Base-by-base conservation (phyloP, 108 stramenopile species). In the Fistulifera pelliculosa region DNA sequence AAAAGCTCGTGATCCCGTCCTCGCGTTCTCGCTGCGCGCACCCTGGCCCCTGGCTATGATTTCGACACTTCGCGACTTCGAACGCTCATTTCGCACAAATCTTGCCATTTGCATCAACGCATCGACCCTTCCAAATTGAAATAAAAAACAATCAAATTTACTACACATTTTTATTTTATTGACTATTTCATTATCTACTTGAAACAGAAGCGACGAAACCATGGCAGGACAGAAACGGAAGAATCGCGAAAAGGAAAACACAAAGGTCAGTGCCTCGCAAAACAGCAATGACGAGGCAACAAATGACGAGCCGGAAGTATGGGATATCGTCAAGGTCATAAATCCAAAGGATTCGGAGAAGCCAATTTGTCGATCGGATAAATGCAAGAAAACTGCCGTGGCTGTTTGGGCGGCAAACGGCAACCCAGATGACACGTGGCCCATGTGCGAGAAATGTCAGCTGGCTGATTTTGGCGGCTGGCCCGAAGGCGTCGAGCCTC, bases 341-440 rank as follows among this genome's bases (percentile, higher is more conserved):
- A 17, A 19, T 45, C 19, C 19, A 6, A 45, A 45, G 6, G 21
- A 45, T 21, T 3, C 4, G 2, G 38, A 38, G 2, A 22, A 22
- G 4, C 19, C 50, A 11, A 25, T 39, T 11, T 79, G 77, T 52
- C 48, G 63, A 7, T 54, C 60, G 21, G 61, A 69, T 28, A 52
- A 44, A 24, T 81, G 80, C 62, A 14, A 38, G 12, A 53, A 48
- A 52, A 59, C 27, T 52, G 76, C 72, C 31, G 64, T 72, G 0
- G 72, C 67, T 4, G 58, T 47, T n/a, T 85, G 83, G 80, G 74
- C 64, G 16, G 74, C 75, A 7, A 65, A 64, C 15, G 6, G 31
- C 10, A 54, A 59, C 2, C 74, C 77, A 14, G 75, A 79, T 27
- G 58, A 80, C n/a, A 53, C 61, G n/a, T 81, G 83, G 83, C 54